phyloP scores from a whole-genome alignment of 352 stramenopile species.

The Phytophthora hybrid region DNA sequence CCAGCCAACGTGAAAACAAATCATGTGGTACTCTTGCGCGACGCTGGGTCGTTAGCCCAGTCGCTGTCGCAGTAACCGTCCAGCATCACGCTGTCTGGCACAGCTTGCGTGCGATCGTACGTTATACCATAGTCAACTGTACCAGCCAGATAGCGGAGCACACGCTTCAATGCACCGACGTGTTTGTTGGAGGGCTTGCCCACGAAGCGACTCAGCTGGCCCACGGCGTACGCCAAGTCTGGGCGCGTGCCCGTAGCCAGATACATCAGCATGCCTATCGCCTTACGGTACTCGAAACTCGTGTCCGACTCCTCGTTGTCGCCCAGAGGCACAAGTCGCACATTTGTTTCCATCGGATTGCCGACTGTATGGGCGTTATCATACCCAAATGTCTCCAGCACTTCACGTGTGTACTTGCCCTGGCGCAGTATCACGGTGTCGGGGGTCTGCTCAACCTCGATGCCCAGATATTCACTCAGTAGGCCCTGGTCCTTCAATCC shows the following conservation, averaged over 20 bases:
- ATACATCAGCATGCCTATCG: background rate
- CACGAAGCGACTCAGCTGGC: background rate
- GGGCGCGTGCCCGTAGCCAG: background rate
- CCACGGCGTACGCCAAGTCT: background rate
- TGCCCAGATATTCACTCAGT: background rate
- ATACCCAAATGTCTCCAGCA: background rate
- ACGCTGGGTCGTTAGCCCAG: background rate
- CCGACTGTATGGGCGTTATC: background rate
- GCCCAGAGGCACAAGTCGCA: background rate
- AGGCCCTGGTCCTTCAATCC: background rate
- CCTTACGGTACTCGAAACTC: background rate
- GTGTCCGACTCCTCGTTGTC: background rate
- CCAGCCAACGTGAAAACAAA: background rate
- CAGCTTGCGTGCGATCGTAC: background rate
- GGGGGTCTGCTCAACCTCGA: background rate
- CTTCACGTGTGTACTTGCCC: background rate
- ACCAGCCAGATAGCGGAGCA: background rate
- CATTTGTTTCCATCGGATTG: background rate
- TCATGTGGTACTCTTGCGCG: background rate
- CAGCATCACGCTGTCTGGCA: background rate
- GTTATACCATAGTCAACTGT: background rate
- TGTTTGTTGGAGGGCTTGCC: background rate
- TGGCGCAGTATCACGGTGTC: background rate
- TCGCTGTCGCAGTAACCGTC: background rate
- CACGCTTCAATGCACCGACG: background rate